phyloP scores from a whole-genome alignment of 441 rosid species.

The Viola pubescens region DNA sequence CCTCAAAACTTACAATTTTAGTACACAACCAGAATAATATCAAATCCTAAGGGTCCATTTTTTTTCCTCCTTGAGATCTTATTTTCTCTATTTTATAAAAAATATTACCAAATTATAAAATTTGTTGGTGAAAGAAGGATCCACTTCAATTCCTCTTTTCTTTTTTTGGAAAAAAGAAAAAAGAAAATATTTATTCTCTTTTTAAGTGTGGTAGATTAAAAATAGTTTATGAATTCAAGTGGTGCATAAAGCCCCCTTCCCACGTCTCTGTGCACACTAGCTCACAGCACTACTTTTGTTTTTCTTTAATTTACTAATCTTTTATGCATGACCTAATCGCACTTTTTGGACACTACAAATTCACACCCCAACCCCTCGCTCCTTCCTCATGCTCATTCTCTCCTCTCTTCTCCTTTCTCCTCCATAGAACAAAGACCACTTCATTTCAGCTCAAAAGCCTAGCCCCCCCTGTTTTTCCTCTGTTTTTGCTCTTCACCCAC shows the following conservation, averaged over 20 bases:
- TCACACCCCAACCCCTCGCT: slow-evolving; percentile 33
- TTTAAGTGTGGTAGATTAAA: slow-evolving; percentile 34
- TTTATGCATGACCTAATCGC: too few species aligned
- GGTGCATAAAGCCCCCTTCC: slow-evolving; percentile 20
- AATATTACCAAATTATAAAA: background rate
- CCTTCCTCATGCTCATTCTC: slow-evolving; percentile 31
- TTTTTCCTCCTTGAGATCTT: background rate
- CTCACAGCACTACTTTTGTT: slow-evolving; percentile 19
- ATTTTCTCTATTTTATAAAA: too few species aligned
- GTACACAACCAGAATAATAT: background rate
- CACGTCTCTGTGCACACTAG: slow-evolving; percentile 21
- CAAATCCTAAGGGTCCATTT: background rate
- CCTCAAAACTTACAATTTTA: background rate
- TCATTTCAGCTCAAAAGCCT: background rate
- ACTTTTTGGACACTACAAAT: slow-evolving; percentile 55
- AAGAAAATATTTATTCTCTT: slow-evolving; percentile 21
- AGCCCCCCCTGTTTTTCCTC: slow-evolving; percentile 18
- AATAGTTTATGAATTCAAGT: slow-evolving; percentile 36
- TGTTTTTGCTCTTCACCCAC: slow-evolving; percentile 9
- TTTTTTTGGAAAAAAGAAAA: background rate
- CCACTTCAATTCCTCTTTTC: background rate
- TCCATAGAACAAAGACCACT: background rate
- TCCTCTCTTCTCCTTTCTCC: slow-evolving; percentile 13
- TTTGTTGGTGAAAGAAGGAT: background rate
- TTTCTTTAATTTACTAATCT: too few species aligned